Conservation (phyloP, 2,329 filamentous ascomycete genomes). For the Colletotrichum noveboracense region DNA sequence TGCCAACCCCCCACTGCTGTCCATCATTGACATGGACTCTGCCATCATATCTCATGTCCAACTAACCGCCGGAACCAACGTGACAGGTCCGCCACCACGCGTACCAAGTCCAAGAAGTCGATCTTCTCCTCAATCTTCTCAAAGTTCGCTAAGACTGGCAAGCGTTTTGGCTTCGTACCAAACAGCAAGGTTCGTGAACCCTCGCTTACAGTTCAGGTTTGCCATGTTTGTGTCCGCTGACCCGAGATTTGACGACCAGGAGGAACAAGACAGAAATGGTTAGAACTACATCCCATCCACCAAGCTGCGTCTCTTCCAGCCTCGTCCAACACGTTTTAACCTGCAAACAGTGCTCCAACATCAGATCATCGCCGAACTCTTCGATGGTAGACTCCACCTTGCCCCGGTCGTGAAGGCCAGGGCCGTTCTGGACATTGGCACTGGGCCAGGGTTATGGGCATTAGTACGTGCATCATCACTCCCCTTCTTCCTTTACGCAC, state of each 20-base stretch:
- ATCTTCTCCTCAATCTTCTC: constrained; percentile 14
- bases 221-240: background rate
- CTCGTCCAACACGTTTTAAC: background rate
- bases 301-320: background rate
- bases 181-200: constrained; percentile 12
- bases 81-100: background rate
- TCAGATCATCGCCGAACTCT: constrained; percentile 31
- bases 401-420: constrained; percentile 29
- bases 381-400: constrained; percentile 31
- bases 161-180: constrained; percentile 16
- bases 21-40: background rate
- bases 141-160: constrained; percentile 9
- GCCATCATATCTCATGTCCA: background rate
- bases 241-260: constrained; percentile 17
- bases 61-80: background rate
- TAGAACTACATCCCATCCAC: background rate
- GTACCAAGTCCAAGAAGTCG: background rate
- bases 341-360: constrained; percentile 29
- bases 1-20: background rate
- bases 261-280: constrained; percentile 34
- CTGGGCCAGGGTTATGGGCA: constrained; percentile 33
- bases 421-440: constrained; percentile 32
- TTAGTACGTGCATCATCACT: constrained; percentile 25
- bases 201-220: background rate
- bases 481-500: background rate